Evolutionary conservation across 1,284 basidiomycete genomes (phyloP).

Genomic region (Phellinidium pouzarii): DNA sequence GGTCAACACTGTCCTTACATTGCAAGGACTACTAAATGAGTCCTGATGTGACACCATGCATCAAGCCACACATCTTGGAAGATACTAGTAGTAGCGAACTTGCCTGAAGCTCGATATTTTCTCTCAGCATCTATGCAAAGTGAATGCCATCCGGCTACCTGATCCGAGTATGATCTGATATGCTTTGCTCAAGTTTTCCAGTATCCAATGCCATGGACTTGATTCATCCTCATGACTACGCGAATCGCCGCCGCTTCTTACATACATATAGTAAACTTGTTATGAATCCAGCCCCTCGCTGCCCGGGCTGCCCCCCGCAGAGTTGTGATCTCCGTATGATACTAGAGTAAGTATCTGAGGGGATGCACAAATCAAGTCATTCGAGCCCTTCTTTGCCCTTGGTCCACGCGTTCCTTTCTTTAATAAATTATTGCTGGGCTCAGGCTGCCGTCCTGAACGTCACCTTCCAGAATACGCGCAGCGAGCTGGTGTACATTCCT

Average conservation of each 20-base stretch:
- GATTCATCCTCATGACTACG: constrained; percentile 18
- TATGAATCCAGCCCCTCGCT: not conserved
- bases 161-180: not conserved
- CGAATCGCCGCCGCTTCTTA: not conserved
- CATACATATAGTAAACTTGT: not conserved
- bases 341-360: not conserved
- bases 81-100: not conserved
- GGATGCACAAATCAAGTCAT: constrained; percentile 1
- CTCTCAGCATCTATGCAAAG: not conserved
- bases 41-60: too few species aligned
- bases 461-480: constrained; percentile 33
- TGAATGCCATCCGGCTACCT: not conserved
- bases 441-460: constrained; percentile 27
- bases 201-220: not conserved
- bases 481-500: constrained; percentile 44
- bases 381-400: not conserved
- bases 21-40: too few species aligned
- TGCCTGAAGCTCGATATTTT: not conserved
- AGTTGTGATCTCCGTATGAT: constrained; percentile 14
- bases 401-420: not conserved
- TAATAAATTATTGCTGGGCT: not conserved
- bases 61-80: not conserved
- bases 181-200: not conserved
- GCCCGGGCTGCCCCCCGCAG: not conserved
- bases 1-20: too few species aligned